Evolutionary conservation across 1,139 yeast genomes (phyloP).

Genomic region (Pichia sp.): DNA sequence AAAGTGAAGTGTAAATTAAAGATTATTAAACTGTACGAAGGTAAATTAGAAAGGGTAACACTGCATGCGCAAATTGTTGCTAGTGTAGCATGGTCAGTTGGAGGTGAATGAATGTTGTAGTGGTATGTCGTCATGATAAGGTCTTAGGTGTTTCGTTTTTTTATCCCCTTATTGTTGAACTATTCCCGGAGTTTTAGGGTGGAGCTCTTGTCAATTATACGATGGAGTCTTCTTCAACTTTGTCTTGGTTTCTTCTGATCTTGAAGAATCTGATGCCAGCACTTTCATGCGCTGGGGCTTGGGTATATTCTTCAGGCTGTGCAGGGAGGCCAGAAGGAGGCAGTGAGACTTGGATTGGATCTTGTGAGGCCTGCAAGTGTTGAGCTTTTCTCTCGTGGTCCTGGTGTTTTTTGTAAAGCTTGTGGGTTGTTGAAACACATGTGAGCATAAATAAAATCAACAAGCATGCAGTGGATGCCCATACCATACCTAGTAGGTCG

Average conservation of each 20-base stretch:
- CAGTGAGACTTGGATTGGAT: slow-evolving; percentile 1
- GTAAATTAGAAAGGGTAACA: background rate
- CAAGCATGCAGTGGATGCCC: slow-evolving; percentile 63
- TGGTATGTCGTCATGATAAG: too few species aligned
- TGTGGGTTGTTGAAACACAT: slow-evolving; percentile 49
- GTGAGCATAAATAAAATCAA: slow-evolving; percentile 50
- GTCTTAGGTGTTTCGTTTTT: too few species aligned
- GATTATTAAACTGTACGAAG: background rate
- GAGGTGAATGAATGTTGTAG: background rate
- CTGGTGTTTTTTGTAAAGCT: slow-evolving; percentile 44
- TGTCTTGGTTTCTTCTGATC: slow-evolving; percentile 51
- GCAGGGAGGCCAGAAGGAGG: background rate
- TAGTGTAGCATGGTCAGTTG: background rate
- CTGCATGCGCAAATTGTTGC: background rate
- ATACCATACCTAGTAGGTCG: slow-evolving; percentile 54
- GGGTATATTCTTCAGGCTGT: slow-evolving; percentile 12
- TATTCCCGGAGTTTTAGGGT: background rate
- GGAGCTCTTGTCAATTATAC: slow-evolving; percentile 13
- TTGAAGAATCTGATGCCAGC: slow-evolving; percentile 75
- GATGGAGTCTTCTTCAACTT: slow-evolving; percentile 27
- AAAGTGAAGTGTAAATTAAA: background rate
- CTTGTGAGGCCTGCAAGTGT: slow-evolving; percentile 3
- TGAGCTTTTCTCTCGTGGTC: slow-evolving; percentile 12
- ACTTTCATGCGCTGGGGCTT: slow-evolving; percentile 21
- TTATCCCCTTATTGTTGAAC: too few species aligned